These are phyloP conservation scores for Cymodocea nodosa DNA, from an alignment of 116 monocot species.

Conservation along the genomic window DNA sequence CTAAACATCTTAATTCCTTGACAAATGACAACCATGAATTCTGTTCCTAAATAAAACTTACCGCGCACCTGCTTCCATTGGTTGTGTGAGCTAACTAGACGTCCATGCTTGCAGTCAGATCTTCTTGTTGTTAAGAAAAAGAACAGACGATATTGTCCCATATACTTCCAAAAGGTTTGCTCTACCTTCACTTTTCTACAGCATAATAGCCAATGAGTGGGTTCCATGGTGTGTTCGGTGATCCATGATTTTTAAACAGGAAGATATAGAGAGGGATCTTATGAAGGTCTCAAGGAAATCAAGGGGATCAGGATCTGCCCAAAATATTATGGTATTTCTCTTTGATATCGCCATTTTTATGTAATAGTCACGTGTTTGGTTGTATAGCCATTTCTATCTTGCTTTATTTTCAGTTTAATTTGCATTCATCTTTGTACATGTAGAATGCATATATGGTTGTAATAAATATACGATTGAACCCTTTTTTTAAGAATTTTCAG, in stretches of 20 bases:
- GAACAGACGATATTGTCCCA: conserved; percentile 81
- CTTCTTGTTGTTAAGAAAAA: conserved; percentile 81
- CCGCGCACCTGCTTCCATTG: neutral
- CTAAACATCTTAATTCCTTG: no score
- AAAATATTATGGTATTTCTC: conserved; percentile 59
- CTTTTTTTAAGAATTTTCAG: neutral
- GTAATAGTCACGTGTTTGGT: neutral
- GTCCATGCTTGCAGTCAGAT: conserved; percentile 62
- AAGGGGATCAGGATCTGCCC: conserved; percentile 43
- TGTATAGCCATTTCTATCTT: neutral
- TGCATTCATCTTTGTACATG: neutral
- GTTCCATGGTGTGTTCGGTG: neutral
- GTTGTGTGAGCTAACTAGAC: neutral
- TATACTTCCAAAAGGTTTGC: conserved; percentile 89
- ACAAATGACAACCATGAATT: no score
- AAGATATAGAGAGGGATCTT: conserved; percentile 94
- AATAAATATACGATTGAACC: neutral
- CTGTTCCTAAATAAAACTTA: no score
- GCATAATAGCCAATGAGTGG: neutral
- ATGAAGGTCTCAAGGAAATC: conserved; percentile 39
- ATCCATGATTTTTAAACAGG: conserved; percentile 24
- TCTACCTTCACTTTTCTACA: neutral
- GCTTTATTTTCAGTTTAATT: neutral
- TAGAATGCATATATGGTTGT: neutral
- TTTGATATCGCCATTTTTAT: neutral